phyloP scores from a whole-genome alignment of 305 asterid species.

The Solanum hybrid region DNA sequence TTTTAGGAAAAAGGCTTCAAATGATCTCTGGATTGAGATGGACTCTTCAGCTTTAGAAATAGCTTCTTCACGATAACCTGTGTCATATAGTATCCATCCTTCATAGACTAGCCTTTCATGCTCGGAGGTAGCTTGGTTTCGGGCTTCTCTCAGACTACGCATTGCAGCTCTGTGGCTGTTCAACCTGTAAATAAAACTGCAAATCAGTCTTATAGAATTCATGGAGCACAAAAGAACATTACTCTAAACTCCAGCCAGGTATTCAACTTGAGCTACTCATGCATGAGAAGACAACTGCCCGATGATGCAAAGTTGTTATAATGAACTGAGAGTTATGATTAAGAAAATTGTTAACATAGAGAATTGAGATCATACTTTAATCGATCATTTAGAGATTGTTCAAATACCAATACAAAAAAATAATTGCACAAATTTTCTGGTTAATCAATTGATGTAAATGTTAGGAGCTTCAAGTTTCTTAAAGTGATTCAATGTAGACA shows the following conservation, averaged over 20 bases:
- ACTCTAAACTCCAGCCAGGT: not conserved
- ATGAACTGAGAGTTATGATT: not conserved
- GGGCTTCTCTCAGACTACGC: conserved; percentile 82
- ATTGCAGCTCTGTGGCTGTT: conserved; percentile 90
- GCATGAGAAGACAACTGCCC: not conserved
- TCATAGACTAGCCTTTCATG: conserved; percentile 77
- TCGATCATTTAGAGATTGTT: not conserved
- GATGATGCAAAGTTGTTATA: not conserved
- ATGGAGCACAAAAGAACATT: not conserved
- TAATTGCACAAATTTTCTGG: not conserved
- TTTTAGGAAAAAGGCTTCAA: conserved; percentile 83
- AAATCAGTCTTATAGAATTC: not conserved
- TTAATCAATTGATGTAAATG: not conserved
- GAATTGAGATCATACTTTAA: not conserved
- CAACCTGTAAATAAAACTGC: conserved; percentile 29
- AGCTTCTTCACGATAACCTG: conserved; percentile 76
- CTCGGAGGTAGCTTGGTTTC: conserved; percentile 60
- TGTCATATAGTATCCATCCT: conserved; percentile 86
- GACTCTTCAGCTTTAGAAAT: conserved; percentile 79
- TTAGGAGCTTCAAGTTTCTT: not conserved
- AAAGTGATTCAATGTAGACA: not conserved
- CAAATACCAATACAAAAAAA: not conserved
- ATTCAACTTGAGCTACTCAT: not conserved
- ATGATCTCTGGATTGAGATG: conserved; percentile 69
- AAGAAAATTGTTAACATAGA: not conserved